These are phyloP conservation scores for Trypanosoma vivax DNA, from an alignment of 208 protist genomes.

Conservation along the genomic window DNA sequence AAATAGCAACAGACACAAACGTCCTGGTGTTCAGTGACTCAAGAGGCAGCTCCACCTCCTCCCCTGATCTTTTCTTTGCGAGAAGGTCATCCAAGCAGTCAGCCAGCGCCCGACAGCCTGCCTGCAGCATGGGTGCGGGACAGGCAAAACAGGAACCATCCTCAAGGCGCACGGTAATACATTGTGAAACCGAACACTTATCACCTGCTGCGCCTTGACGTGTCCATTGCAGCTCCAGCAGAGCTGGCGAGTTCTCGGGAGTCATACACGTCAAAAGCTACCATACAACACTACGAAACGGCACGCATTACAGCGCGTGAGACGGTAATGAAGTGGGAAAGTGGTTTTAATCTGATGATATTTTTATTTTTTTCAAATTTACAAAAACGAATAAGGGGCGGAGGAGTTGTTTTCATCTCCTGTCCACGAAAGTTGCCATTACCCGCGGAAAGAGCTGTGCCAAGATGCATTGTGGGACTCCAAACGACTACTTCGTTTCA, in stretches of 20 bases:
- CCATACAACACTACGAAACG: conserved; percentile 1
- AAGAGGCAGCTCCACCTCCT: conserved; percentile 24
- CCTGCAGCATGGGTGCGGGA: conserved; percentile 32
- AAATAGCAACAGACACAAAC: conserved; percentile 56
- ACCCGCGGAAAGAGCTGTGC: too few species aligned
- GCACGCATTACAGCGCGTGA: not conserved
- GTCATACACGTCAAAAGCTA: conserved; percentile 5
- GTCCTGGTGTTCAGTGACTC: conserved; percentile 20
- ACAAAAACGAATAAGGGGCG: too few species aligned
- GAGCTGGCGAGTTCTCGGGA: not conserved
- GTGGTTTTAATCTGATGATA: too few species aligned
- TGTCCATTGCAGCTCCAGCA: conserved; percentile 3
- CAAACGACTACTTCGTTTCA: too few species aligned
- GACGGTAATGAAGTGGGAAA: too few species aligned
- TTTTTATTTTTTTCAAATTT: too few species aligned
- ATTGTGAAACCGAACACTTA: not conserved
- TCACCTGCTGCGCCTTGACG: not conserved
- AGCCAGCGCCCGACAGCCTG: conserved; percentile 26
- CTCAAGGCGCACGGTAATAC: conserved; percentile 6
- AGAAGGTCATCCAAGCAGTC: conserved; percentile 30
- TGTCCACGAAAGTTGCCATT: too few species aligned
- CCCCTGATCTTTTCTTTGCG: not conserved
- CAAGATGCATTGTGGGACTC: too few species aligned
- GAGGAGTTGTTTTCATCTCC: too few species aligned
- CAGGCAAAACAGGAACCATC: conserved; percentile 19